Percentiles rank a stretch among this genome's conserved stretches.
Evolutionary conservation across 2,329 filamentous ascomycete species (phyloP).

Genomic region (Curvularia hawaiiensis): DNA sequence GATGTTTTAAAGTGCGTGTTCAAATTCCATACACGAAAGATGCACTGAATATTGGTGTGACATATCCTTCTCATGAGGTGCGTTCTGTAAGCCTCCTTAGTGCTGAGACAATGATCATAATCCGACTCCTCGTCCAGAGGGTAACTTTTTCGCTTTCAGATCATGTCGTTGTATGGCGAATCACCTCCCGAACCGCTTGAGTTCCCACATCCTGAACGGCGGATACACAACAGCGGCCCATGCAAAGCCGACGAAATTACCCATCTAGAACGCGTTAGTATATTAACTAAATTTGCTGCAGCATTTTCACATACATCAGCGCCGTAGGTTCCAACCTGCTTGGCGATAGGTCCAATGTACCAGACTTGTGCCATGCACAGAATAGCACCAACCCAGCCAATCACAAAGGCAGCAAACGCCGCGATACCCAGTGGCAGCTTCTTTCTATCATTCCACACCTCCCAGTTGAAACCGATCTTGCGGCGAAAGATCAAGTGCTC

Average conservation of each 20-base stretch:
- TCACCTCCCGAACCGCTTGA: slow-evolving; percentile 56
- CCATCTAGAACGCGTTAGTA: slow-evolving; percentile 50
- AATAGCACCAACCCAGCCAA: slow-evolving; percentile 69
- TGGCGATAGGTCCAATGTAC: slow-evolving; percentile 69
- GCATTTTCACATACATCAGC: slow-evolving; percentile 56
- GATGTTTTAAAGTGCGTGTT: too few relatives aligned
- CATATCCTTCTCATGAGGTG: not conserved
- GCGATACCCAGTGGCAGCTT: slow-evolving; percentile 68
- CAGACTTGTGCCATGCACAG: slow-evolving; percentile 72
- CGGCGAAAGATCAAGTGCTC: slow-evolving; percentile 68
- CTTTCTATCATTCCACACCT: slow-evolving; percentile 62
- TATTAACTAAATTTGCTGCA: not conserved
- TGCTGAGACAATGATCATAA: too few relatives aligned
- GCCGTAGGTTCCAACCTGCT: slow-evolving; percentile 61
- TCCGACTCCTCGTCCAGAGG: not conserved
- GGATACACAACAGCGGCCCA: slow-evolving; percentile 65
- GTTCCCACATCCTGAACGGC: slow-evolving; percentile 58
- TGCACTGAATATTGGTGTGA: too few relatives aligned
- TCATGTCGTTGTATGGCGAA: not conserved
- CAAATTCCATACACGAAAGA: too few relatives aligned
- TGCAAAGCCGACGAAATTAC: slow-evolving; percentile 64
- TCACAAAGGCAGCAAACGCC: slow-evolving; percentile 63
- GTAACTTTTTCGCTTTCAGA: not conserved
- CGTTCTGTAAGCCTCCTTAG: not conserved
- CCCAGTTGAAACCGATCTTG: slow-evolving; percentile 62